Percentiles rank a stretch among this genome's conserved stretches.
These are phyloP conservation scores for Colletotrichum incanum DNA, from an alignment of 2,329 filamentous ascomycete species.

Conservation along the genomic window DNA sequence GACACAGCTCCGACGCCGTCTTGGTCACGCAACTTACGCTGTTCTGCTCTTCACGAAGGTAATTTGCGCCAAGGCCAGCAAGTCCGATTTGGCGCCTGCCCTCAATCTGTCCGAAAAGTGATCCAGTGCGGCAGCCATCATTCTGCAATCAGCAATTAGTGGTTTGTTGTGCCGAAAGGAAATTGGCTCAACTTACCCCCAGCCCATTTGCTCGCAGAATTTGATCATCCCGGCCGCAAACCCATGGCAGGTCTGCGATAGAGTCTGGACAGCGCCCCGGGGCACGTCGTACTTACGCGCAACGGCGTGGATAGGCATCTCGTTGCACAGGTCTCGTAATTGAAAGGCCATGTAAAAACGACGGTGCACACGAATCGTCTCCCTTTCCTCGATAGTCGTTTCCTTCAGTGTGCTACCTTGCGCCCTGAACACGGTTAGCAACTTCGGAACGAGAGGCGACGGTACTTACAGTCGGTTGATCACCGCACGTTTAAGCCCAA, in stretches of 20 bases:
- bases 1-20: conserved; percentile 19
- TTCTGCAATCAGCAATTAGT: conserved; percentile 57
- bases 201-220: conserved; percentile 84
- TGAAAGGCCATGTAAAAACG: conserved; percentile 84
- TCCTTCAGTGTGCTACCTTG: conserved; percentile 78
- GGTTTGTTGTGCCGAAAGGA: conserved; percentile 2
- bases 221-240: conserved; percentile 86
- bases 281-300: conserved; percentile 80
- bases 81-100: conserved; percentile 79
- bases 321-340: conserved; percentile 84
- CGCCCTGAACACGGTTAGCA: conserved; percentile 64
- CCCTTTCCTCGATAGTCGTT: conserved; percentile 72
- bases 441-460: conserved; percentile 11
- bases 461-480: conserved; percentile 75
- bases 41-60: conserved; percentile 85
- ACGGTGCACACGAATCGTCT: conserved; percentile 75
- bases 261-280: conserved; percentile 79
- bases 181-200: conserved; percentile 66
- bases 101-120: conserved; percentile 83
- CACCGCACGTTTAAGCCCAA: conserved; percentile 78
- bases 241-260: conserved; percentile 82
- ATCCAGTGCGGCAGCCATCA: conserved; percentile 80
- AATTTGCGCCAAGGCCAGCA: conserved; percentile 79
- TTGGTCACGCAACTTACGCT: conserved; percentile 61
- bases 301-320: conserved; percentile 79